Evolutionary conservation across 73 alveolate genomes (phyloP).

Genomic region (Paramecium octaurelia): DNA sequence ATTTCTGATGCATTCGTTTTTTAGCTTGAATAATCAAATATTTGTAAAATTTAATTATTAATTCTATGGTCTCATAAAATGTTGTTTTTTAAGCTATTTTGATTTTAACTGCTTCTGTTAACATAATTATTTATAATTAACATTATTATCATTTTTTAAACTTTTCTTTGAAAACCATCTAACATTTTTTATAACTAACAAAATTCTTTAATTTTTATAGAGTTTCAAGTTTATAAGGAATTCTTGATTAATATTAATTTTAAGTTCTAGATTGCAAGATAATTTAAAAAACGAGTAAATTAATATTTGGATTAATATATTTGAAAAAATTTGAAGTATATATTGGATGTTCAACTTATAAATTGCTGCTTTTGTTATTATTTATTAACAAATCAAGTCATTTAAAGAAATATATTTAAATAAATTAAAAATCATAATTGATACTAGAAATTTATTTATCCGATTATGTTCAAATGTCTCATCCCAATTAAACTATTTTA

Average conservation of each 20-base stretch:
- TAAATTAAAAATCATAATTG: not conserved
- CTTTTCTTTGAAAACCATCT: not conserved
- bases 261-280: not conserved
- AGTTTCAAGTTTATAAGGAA: not conserved
- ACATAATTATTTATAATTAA: not conserved
- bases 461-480: not conserved
- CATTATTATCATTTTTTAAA: not conserved
- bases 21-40: not conserved
- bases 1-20: conserved; percentile 9
- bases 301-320: not conserved
- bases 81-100: not conserved
- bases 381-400: not conserved
- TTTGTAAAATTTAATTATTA: not conserved
- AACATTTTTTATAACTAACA: not conserved
- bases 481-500: not conserved
- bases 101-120: not conserved
- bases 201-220: not conserved
- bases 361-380: not conserved
- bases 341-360: not conserved
- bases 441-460: not conserved
- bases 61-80: not conserved
- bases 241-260: not conserved
- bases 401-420: not conserved
- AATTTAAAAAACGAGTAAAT: not conserved
- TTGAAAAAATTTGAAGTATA: not conserved